Evolutionary conservation across 441 rosid species (phyloP).

Genomic region (Pelargonium myrrhifolium): DNA sequence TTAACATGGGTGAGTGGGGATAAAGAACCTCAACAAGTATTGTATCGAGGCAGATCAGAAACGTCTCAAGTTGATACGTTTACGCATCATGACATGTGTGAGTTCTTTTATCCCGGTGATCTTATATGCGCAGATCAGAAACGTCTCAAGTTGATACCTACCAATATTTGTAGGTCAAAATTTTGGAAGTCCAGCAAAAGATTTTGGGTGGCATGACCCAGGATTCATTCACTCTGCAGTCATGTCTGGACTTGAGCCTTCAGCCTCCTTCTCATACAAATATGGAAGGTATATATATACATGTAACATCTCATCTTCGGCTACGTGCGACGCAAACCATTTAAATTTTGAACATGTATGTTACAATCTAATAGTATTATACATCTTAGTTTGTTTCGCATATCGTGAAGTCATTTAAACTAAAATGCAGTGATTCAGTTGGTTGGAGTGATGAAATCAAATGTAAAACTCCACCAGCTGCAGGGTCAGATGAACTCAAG

Average conservation of each 20-base stretch:
- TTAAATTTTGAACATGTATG: background rate
- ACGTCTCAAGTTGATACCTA: too few relatives aligned
- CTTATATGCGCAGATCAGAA: too few relatives aligned
- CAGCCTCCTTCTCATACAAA: slow-evolving; percentile 36
- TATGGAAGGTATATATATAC: slow-evolving; percentile 46
- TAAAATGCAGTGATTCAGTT: slow-evolving; percentile 32
- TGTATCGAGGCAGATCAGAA: slow-evolving; percentile 36
- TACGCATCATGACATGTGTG: slow-evolving; percentile 46
- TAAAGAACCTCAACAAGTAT: slow-evolving; percentile 36
- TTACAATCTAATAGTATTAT: too few relatives aligned
- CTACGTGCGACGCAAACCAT: too few relatives aligned
- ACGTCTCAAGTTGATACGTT: slow-evolving; percentile 43
- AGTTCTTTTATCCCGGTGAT: background rate
- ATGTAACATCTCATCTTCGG: too few relatives aligned
- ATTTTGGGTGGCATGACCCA: slow-evolving; percentile 78
- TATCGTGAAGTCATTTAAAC: too few relatives aligned
- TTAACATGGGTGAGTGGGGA: slow-evolving; percentile 63
- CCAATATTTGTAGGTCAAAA: background rate
- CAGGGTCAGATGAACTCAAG: slow-evolving; percentile 43
- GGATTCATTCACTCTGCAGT: slow-evolving; percentile 60
- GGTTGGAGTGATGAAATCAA: slow-evolving; percentile 51
- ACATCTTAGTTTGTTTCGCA: too few relatives aligned
- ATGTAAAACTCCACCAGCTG: slow-evolving; percentile 51
- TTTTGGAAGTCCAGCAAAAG: slow-evolving; percentile 52
- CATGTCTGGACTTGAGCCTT: slow-evolving; percentile 49